A percentile compares a stretch with the other conserved stretches of the same genome.
Conservation (phyloP, 2,329 filamentous ascomycete genomes). For the Dendryphion nanum region DNA sequence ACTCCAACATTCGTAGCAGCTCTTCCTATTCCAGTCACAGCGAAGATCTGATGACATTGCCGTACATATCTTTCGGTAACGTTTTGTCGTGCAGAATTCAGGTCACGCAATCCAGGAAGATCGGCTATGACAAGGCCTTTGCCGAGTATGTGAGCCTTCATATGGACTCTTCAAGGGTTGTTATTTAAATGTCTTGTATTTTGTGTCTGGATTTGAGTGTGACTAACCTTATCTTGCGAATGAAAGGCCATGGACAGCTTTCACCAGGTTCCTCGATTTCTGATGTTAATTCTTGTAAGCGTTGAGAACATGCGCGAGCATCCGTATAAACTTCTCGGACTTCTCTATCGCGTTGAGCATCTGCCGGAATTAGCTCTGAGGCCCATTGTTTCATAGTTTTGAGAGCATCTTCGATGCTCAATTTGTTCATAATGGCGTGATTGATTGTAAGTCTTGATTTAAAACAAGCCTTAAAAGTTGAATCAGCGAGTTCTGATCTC, state of each 20-base stretch:
- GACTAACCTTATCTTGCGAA: constrained; percentile 46
- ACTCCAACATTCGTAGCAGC: constrained; percentile 46
- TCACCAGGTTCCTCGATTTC: constrained; percentile 17
- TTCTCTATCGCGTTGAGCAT: constrained; percentile 15
- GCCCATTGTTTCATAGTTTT: no score
- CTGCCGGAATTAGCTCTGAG: no score
- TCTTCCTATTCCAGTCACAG: constrained; percentile 43
- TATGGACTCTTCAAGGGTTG: constrained; percentile 48
- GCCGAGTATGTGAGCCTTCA: constrained; percentile 48
- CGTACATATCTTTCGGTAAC: constrained; percentile 49
- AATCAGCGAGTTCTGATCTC: constrained; percentile 30
- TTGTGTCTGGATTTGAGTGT: no score
- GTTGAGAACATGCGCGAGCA: constrained; percentile 36
- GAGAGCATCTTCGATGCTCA: no score
- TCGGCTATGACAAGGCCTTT: constrained; percentile 51
- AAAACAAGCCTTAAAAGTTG: constrained; percentile 19
- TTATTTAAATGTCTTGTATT: no score
- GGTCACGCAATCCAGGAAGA: constrained; percentile 50
- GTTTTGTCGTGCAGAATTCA: constrained; percentile 44
- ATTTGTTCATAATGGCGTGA: no score
- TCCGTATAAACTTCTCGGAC: constrained; percentile 35
- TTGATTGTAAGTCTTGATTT: no score
- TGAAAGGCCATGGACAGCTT: constrained; percentile 45
- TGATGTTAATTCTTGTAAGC: constrained; percentile 41
- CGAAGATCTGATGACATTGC: constrained; percentile 49